A percentile compares a stretch with the other conserved stretches of the same genome.
These are phyloP conservation scores for Podaxis sp. DNA, from an alignment of 768 basidiomycete genomes.

Conservation along the genomic window DNA sequence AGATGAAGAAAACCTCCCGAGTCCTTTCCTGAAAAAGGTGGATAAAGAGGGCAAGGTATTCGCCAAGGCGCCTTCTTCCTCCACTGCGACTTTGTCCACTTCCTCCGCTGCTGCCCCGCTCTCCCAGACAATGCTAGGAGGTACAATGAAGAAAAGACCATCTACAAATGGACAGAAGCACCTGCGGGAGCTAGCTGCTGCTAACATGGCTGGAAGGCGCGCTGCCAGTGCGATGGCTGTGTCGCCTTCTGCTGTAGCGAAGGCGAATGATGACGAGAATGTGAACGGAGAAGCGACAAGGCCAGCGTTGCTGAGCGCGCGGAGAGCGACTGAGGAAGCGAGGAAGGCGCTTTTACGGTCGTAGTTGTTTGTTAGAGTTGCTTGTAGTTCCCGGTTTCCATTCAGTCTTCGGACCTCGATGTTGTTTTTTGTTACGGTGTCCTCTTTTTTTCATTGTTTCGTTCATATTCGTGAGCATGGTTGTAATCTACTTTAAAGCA, in stretches of 20 bases:
- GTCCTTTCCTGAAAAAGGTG: slow-evolving; percentile 71
- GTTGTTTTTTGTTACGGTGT: not conserved
- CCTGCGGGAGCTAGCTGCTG: slow-evolving; percentile 61
- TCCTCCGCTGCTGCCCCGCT: not conserved
- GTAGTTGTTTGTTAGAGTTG: slow-evolving; percentile 12
- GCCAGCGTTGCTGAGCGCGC: slow-evolving; percentile 44
- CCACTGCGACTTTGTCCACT: not conserved
- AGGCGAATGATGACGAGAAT: slow-evolving; percentile 18
- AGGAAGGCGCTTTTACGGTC: slow-evolving; percentile 43
- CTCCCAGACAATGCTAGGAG: slow-evolving; percentile 10
- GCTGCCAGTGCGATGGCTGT: slow-evolving; percentile 17
- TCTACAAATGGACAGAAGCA: slow-evolving; percentile 46
- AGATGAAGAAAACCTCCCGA: slow-evolving; percentile 85
- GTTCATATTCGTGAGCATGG: not conserved
- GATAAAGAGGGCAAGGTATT: slow-evolving; percentile 2
- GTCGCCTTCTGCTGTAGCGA: not conserved
- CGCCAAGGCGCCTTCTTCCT: slow-evolving; percentile 1
- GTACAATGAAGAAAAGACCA: slow-evolving; percentile 40
- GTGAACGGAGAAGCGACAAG: slow-evolving; percentile 26
- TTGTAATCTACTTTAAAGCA: slow-evolving; percentile 8
- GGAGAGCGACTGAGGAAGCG: slow-evolving; percentile 52
- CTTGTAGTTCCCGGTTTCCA: not conserved
- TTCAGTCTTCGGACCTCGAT: not conserved
- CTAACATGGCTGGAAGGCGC: slow-evolving; percentile 43
- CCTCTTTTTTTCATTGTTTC: not conserved